phyloP scores from a whole-genome alignment of 163 green algal species.

The Scenedesmus sp. region DNA sequence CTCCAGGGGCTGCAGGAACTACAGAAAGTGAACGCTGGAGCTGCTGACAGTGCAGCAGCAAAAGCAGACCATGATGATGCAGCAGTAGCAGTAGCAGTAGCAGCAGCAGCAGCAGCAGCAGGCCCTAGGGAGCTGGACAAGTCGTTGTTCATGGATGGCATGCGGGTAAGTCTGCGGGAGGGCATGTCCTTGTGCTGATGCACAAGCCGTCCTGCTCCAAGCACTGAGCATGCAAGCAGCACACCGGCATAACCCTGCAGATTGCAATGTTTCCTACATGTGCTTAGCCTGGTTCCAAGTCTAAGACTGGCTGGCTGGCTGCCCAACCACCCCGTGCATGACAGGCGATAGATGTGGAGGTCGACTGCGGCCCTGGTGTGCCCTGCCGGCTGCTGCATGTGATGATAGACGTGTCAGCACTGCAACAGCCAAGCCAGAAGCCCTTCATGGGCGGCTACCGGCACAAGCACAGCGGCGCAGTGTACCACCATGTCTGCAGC shows the following conservation, averaged over 20 bases:
- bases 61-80: not conserved
- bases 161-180: conserved; percentile 7
- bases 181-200: not conserved
- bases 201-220: not conserved
- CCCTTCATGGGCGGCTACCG: conserved; percentile 81
- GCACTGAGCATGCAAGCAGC: not conserved
- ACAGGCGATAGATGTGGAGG: conserved; percentile 72
- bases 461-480: conserved; percentile 71
- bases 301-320: not conserved
- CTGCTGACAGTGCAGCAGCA: conserved; percentile 11
- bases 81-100: not conserved
- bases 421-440: conserved; percentile 61
- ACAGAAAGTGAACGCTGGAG: not conserved
- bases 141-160: conserved; percentile 23
- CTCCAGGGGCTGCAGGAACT: not conserved
- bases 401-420: conserved; percentile 65
- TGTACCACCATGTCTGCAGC: conserved; percentile 83
- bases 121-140: not conserved
- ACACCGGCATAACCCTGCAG: not conserved
- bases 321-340: not conserved
- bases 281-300: not conserved
- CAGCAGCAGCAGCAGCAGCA: not conserved
- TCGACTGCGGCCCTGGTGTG: conserved; percentile 66
- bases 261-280: not conserved
- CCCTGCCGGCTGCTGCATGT: conserved; percentile 70